Conservation (phyloP, 192 early-diverging fungal species). For the Bifiguratus adelaidae region DNA sequence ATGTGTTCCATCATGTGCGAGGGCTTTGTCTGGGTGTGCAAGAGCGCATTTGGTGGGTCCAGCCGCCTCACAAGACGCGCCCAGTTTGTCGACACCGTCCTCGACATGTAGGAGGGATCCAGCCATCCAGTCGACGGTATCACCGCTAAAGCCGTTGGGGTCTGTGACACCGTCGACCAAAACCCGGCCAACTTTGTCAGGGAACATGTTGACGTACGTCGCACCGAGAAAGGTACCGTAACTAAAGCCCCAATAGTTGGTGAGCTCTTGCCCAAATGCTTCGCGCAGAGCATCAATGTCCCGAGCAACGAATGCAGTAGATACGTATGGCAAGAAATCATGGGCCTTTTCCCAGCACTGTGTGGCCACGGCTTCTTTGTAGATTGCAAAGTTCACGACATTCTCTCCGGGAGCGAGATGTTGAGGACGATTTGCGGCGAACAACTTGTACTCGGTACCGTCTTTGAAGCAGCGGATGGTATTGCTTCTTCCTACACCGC, state of each 20-base stretch:
- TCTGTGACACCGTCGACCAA: conserved; percentile 31
- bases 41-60: conserved; percentile 21
- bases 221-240: conserved; percentile 31
- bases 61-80: conserved; percentile 16
- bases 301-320: conserved; percentile 23
- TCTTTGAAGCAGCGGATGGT: conserved; percentile 4
- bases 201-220: conserved; percentile 39
- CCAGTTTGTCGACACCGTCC: conserved; percentile 17
- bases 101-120: conserved; percentile 5
- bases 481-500: conserved; percentile 16
- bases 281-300: conserved; percentile 31
- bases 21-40: conserved; percentile 4
- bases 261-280: conserved; percentile 17
- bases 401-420: neutral
- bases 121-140: conserved; percentile 4
- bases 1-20: conserved; percentile 1
- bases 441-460: conserved; percentile 1
- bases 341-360: conserved; percentile 13
- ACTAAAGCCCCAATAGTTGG: conserved; percentile 28
- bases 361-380: conserved; percentile 1
- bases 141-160: conserved; percentile 7
- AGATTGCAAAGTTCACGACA: neutral
- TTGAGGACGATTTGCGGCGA: neutral
- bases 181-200: conserved; percentile 25
- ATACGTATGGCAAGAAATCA: conserved; percentile 18